Evolutionary conservation across 2,329 filamentous ascomycete genomes (phyloP).

Genomic region (Aureobasidium sp.): DNA sequence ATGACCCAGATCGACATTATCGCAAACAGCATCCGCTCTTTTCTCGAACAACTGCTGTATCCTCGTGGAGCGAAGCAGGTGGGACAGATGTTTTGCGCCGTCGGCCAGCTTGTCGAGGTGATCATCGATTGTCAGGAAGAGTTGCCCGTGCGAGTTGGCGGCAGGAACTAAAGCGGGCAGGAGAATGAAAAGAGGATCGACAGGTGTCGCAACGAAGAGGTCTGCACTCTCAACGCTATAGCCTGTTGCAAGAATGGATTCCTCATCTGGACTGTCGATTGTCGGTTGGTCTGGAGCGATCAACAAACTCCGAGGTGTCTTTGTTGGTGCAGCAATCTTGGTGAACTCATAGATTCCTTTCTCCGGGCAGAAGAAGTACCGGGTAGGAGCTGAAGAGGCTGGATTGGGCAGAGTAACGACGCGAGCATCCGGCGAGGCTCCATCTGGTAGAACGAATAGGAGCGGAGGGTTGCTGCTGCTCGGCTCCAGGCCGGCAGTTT

Average conservation of each 20-base stretch:
- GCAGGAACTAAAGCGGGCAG: slow-evolving; percentile 58
- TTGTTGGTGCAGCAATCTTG: slow-evolving; percentile 45
- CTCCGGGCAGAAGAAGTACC: slow-evolving; percentile 54
- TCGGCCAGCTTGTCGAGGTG: slow-evolving; percentile 58
- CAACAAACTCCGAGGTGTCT: slow-evolving; percentile 49
- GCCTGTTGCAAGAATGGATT: slow-evolving; percentile 29
- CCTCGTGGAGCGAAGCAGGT: slow-evolving; percentile 41
- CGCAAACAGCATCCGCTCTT: slow-evolving; percentile 66
- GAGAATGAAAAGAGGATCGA: slow-evolving; percentile 80
- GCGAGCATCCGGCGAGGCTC: slow-evolving; percentile 45
- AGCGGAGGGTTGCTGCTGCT: slow-evolving; percentile 40
- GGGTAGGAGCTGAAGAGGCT: slow-evolving; percentile 38
- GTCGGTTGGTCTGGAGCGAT: slow-evolving; percentile 32
- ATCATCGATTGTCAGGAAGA: slow-evolving; percentile 65
- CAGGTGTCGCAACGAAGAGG: slow-evolving; percentile 73
- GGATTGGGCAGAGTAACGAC: slow-evolving; percentile 52
- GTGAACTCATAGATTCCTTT: slow-evolving; percentile 57
- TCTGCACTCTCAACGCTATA: slow-evolving; percentile 62
- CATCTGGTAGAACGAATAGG: slow-evolving; percentile 52
- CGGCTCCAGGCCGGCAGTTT: slow-evolving; percentile 27
- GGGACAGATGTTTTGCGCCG: slow-evolving; percentile 51
- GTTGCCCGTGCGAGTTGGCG: slow-evolving; percentile 47
- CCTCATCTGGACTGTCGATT: slow-evolving; percentile 8
- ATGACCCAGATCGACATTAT: slow-evolving; percentile 73
- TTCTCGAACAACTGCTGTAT: slow-evolving; percentile 39